A percentile compares a stretch with the other conserved stretches of the same genome.
These are phyloP conservation scores for Lablab purpureus DNA, from an alignment of 306 rosid species.

Conservation along the genomic window DNA sequence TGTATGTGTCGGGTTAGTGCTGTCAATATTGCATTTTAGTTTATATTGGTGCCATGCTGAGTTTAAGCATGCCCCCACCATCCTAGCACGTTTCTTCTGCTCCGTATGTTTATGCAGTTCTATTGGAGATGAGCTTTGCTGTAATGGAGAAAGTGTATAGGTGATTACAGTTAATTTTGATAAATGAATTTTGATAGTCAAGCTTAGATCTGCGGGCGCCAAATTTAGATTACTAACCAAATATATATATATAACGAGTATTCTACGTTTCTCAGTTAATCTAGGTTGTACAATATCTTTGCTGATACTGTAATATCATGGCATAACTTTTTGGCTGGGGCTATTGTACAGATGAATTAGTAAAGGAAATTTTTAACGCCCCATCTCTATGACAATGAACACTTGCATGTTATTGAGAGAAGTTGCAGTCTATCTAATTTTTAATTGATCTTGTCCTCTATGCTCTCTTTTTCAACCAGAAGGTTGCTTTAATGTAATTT, in stretches of 20 bases:
- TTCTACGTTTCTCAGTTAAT: constrained; percentile 49
- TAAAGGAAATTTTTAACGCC: constrained; percentile 51
- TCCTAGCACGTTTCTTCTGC: constrained; percentile 32
- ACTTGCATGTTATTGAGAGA: constrained; percentile 36
- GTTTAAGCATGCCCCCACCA: constrained; percentile 36
- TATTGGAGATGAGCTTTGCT: constrained; percentile 44
- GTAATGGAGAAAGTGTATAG: constrained; percentile 43
- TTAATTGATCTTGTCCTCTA: not conserved
- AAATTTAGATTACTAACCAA: constrained; percentile 53
- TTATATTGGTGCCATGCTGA: constrained; percentile 38
- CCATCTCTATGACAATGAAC: constrained; percentile 37
- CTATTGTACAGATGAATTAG: constrained; percentile 67
- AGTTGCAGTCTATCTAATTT: not conserved
- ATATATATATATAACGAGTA: constrained; percentile 40
- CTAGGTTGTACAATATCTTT: constrained; percentile 62
- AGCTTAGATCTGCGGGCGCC: constrained; percentile 43
- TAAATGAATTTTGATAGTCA: constrained; percentile 33
- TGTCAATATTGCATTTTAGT: constrained; percentile 41
- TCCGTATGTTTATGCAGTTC: constrained; percentile 34
- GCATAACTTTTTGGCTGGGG: constrained; percentile 42
- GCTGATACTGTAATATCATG: constrained; percentile 45
- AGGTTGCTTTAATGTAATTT: not conserved
- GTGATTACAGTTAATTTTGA: constrained; percentile 36
- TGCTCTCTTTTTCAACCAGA: not conserved
- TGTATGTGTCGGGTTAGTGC: constrained; percentile 41